phyloP scores from a whole-genome alignment of 2,329 filamentous ascomycete species.

The Colletotrichum liriopes region DNA sequence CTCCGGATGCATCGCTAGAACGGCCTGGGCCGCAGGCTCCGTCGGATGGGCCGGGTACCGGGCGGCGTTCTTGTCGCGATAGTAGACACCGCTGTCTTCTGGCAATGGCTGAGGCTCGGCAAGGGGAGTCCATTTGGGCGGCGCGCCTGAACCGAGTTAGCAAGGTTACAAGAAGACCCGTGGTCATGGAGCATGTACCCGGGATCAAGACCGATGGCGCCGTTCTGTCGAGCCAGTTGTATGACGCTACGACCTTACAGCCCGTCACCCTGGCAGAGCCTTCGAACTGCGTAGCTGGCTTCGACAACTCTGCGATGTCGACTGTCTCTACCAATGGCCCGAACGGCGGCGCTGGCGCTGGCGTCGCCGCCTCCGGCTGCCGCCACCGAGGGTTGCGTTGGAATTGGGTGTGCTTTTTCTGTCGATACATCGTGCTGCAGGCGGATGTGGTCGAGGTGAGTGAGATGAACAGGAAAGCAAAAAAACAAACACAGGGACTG shows the following conservation, averaged over 20 bases:
- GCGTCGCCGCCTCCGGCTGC: not conserved
- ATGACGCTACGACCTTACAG: conserved; percentile 51
- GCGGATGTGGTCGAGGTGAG: not conserved
- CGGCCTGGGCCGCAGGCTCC: conserved; percentile 61
- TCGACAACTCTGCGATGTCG: not conserved
- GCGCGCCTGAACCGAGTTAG: conserved; percentile 58
- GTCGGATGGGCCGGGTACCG: conserved; percentile 64
- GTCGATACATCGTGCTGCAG: conserved; percentile 2
- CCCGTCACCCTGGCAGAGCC: conserved; percentile 29
- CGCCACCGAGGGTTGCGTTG: conserved; percentile 16
- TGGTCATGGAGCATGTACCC: conserved; percentile 45
- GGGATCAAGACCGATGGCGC: conserved; percentile 52
- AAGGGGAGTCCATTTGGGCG: conserved; percentile 65
- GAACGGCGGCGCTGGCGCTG: conserved; percentile 29
- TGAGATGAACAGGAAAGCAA: not conserved
- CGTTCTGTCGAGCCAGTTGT: conserved; percentile 53
- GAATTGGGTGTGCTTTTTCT: not conserved
- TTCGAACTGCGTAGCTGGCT: not conserved
- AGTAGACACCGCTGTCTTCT: conserved; percentile 66
- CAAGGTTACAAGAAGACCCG: not conserved
- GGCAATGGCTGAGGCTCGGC: conserved; percentile 50
- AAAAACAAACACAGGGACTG: too few species aligned
- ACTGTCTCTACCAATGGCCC: conserved; percentile 29
- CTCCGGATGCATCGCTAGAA: conserved; percentile 55
- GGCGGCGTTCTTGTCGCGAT: conserved; percentile 69